Conservation (phyloP, 257 asterid species). For the Fraxinus cuspidata region DNA sequence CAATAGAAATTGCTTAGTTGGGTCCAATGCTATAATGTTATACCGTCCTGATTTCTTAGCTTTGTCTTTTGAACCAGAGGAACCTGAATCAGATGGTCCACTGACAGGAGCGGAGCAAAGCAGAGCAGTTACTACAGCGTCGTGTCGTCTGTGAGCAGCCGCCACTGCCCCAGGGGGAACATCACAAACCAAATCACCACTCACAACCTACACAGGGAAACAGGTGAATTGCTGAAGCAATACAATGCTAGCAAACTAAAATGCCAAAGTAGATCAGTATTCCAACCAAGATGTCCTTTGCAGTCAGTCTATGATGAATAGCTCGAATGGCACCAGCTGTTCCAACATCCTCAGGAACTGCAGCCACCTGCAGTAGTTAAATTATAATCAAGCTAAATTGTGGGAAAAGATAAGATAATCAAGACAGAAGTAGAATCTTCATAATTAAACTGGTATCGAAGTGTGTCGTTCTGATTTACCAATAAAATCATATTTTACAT, state of each 20-base stretch:
- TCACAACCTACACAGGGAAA: constrained; percentile 66
- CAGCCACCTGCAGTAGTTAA: constrained; percentile 68
- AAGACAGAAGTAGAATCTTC: constrained; percentile 10
- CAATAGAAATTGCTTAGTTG: constrained; percentile 80
- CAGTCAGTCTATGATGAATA: constrained; percentile 81
- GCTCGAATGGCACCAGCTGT: constrained; percentile 97
- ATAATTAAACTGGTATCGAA: neutral
- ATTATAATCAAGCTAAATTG: constrained; percentile 16
- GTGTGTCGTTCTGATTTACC: neutral
- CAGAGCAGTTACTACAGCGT: constrained; percentile 95
- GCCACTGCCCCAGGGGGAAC: constrained; percentile 92
- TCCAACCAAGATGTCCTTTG: constrained; percentile 83
- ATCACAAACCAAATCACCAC: constrained; percentile 96
- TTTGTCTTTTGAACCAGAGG: constrained; percentile 90
- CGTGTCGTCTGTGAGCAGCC: constrained; percentile 91
- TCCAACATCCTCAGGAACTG: constrained; percentile 95
- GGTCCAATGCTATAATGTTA: constrained; percentile 88
- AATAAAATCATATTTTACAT: neutral
- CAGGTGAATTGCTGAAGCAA: constrained; percentile 28
- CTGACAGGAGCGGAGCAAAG: constrained; percentile 89
- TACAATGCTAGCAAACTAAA: constrained; percentile 17
- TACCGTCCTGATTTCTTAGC: constrained; percentile 74
- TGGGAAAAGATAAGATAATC: constrained; percentile 9
- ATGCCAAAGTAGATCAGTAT: constrained; percentile 18
- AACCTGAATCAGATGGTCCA: constrained; percentile 79